Percentiles rank a stretch among this genome's conserved stretches.
These are phyloP conservation scores for Tephrocybe sp. DNA, from an alignment of 768 basidiomycete species.

Conservation along the genomic window DNA sequence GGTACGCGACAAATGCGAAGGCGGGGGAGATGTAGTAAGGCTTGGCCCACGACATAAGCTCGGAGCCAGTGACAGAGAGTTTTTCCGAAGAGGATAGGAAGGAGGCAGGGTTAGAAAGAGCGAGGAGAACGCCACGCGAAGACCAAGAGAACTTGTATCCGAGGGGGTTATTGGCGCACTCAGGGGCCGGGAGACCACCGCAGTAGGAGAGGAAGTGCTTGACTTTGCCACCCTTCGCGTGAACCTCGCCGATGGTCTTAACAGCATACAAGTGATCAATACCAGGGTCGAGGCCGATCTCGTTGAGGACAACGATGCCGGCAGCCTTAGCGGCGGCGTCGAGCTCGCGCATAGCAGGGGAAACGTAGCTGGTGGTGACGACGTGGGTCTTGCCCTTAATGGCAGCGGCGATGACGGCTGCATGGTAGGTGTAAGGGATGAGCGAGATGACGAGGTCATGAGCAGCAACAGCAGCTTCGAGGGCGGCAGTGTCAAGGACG, in stretches of 20 bases:
- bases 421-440: slow-evolving; percentile 94
- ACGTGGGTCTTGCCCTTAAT: slow-evolving; percentile 89
- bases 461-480: slow-evolving; percentile 79
- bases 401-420: slow-evolving; percentile 86
- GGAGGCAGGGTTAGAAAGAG: slow-evolving; percentile 87
- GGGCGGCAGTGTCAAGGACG: slow-evolving; percentile 64
- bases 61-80: slow-evolving; percentile 68
- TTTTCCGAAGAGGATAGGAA: slow-evolving; percentile 69
- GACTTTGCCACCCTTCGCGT: slow-evolving; percentile 93
- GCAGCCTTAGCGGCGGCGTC: slow-evolving; percentile 81
- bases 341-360: slow-evolving; percentile 85
- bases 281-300: slow-evolving; percentile 96
- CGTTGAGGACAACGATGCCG: slow-evolving; percentile 94
- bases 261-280: slow-evolving; percentile 93
- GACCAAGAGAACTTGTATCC: slow-evolving; percentile 99
- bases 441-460: slow-evolving; percentile 95
- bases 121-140: slow-evolving; percentile 92
- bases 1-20: slow-evolving; percentile 95
- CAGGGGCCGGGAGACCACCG: slow-evolving; percentile 92
- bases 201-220: slow-evolving; percentile 94
- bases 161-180: slow-evolving; percentile 90
- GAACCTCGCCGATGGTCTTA: slow-evolving; percentile 93
- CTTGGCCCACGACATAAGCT: slow-evolving; percentile 88
- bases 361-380: slow-evolving; percentile 95
- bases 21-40: slow-evolving; percentile 96